Percentiles rank a stretch among this genome's conserved stretches.
Evolutionary conservation across 768 basidiomycete species (phyloP).

Genomic region (Russula foetens): DNA sequence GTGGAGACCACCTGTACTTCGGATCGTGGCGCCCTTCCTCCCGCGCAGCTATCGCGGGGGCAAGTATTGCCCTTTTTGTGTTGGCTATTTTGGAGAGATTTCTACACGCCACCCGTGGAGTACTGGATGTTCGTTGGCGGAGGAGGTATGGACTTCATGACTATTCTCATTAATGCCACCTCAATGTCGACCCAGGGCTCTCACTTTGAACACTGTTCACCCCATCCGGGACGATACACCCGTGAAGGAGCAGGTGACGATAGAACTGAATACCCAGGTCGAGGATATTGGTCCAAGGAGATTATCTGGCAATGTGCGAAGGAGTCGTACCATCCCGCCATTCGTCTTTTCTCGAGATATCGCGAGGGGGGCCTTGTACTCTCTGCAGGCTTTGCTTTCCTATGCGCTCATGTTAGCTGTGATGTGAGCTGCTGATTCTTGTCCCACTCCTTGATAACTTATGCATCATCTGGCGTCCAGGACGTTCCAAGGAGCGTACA

Average conservation of each 20-base stretch:
- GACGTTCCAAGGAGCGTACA: slow-evolving; percentile 76
- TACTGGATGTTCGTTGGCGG: slow-evolving; percentile 51
- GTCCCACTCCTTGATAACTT: not conserved
- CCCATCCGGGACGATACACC: not conserved
- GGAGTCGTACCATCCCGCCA: slow-evolving; percentile 41
- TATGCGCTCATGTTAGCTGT: slow-evolving; percentile 76
- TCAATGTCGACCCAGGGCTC: not conserved
- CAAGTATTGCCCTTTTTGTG: slow-evolving; percentile 61
- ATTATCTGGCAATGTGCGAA: slow-evolving; percentile 8
- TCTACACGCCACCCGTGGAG: slow-evolving; percentile 47
- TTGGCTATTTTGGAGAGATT: slow-evolving; percentile 66
- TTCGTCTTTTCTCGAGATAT: slow-evolving; percentile 65
- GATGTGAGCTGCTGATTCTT: slow-evolving; percentile 45
- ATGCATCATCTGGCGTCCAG: slow-evolving; percentile 32
- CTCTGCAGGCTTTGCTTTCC: slow-evolving; percentile 50
- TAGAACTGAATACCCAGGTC: not conserved
- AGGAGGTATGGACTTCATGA: slow-evolving; percentile 35
- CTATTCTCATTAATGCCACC: not conserved
- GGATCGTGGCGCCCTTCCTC: slow-evolving; percentile 59
- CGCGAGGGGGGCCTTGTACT: slow-evolving; percentile 57
- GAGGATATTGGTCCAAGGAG: not conserved
- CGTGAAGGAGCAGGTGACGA: not conserved
- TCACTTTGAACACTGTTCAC: not conserved
- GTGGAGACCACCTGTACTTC: slow-evolving; percentile 61
- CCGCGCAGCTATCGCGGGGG: slow-evolving; percentile 61